These are phyloP conservation scores for Tuber calosporum DNA, from an alignment of 495 filamentous ascomycete species.

Conservation along the genomic window DNA sequence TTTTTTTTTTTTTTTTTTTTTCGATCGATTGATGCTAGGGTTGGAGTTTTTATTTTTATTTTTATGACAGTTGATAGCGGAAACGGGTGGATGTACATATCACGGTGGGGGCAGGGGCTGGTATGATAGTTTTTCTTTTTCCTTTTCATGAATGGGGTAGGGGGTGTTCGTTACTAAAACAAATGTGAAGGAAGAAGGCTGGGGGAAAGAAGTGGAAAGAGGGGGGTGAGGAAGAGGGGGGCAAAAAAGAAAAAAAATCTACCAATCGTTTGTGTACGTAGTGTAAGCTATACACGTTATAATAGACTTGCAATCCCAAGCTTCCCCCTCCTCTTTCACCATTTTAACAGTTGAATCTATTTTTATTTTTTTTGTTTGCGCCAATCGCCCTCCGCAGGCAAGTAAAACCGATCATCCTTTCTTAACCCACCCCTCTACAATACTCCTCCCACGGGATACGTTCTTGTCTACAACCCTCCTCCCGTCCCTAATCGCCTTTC, in stretches of 20 bases:
- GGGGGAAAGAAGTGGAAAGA: neutral
- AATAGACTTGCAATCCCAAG: constrained; percentile 6
- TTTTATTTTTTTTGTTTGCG: constrained; percentile 46
- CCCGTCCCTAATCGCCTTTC: constrained; percentile 59
- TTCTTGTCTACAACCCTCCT: constrained; percentile 68
- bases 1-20: neutral
- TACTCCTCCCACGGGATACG: constrained; percentile 63
- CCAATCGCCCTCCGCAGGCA: neutral
- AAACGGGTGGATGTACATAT: neutral
- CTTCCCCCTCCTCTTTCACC: constrained; percentile 17
- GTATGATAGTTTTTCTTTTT: constrained; percentile 6
- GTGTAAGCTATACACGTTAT: neutral
- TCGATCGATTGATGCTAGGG: neutral
- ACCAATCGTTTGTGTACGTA: neutral
- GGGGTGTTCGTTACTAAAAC: neutral
- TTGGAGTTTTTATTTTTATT: neutral
- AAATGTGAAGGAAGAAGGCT: neutral
- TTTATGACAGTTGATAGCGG: neutral
- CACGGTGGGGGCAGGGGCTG: neutral
- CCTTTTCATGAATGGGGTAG: neutral
- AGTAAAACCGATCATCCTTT: constrained; percentile 51
- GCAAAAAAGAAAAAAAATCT: neutral
- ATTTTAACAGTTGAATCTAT: constrained; percentile 2
- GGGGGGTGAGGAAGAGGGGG: constrained; percentile 7
- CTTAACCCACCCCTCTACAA: constrained; percentile 77